A percentile compares a stretch with the other conserved stretches of the same genome.
Conservation (phyloP, 192 early-diverging fungal species). For the Rhizoclosmatium sp. region DNA sequence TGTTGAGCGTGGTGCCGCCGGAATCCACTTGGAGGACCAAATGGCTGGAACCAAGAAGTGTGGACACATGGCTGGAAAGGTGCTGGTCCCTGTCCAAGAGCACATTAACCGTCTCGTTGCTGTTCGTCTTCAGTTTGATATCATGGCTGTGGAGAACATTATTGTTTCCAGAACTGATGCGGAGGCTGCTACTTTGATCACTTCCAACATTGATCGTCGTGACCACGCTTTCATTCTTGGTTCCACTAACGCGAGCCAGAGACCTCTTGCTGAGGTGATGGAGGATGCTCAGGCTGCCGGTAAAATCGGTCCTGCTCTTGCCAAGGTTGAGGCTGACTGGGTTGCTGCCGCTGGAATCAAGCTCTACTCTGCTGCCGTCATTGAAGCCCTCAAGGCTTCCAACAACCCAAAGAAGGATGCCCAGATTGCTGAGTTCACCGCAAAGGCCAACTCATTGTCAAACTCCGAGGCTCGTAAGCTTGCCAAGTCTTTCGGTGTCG, state of each 20-base stretch:
- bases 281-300: constrained; percentile 79
- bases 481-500: constrained; percentile 76
- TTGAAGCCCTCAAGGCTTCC: constrained; percentile 74
- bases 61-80: constrained; percentile 99
- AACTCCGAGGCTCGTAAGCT: constrained; percentile 84
- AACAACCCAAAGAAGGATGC: constrained; percentile 54
- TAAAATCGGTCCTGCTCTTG: constrained; percentile 74
- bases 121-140: constrained; percentile 95
- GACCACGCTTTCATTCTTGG: constrained; percentile 97
- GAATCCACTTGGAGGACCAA: constrained; percentile 95
- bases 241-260: constrained; percentile 81
- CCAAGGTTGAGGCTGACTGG: constrained; percentile 88
- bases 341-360: constrained; percentile 77
- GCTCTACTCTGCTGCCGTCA: constrained; percentile 83
- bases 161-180: constrained; percentile 95
- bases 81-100: constrained; percentile 96
- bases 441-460: constrained; percentile 67
- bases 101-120: constrained; percentile 97
- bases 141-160: constrained; percentile 96
- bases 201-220: constrained; percentile 93
- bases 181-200: constrained; percentile 95
- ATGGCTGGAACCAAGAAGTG: constrained; percentile 97
- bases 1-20: constrained; percentile 95
- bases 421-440: constrained; percentile 59
- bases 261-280: constrained; percentile 81